These are phyloP conservation scores for Trametes gibbosa DNA, from an alignment of 768 basidiomycete species.

Conservation along the genomic window DNA sequence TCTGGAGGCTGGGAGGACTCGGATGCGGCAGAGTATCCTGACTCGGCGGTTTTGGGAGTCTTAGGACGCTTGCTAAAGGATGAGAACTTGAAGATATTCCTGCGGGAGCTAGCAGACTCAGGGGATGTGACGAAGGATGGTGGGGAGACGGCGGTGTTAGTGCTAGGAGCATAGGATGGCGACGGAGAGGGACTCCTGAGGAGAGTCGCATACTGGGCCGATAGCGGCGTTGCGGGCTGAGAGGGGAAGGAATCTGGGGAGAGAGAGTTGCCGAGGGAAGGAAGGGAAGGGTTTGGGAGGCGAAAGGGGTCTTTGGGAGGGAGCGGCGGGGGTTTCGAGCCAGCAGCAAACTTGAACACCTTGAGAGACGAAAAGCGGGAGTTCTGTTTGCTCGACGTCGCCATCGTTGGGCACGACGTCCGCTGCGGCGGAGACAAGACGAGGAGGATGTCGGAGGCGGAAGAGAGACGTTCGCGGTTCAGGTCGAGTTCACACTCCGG, in stretches of 20 bases:
- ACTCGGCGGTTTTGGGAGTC: constrained; percentile 32
- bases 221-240: constrained; percentile 24
- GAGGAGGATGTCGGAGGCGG: background rate
- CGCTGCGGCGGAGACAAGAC: constrained; percentile 15
- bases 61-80: constrained; percentile 32
- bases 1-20: constrained; percentile 21
- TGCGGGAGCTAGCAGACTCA: constrained; percentile 28
- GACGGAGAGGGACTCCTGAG: constrained; percentile 29
- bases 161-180: constrained; percentile 24
- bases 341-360: constrained; percentile 39
- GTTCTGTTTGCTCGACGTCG: constrained; percentile 30
- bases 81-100: constrained; percentile 36
- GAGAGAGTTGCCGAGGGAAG: constrained; percentile 46
- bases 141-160: constrained; percentile 19
- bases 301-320: constrained; percentile 66
- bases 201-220: constrained; percentile 31
- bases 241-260: constrained; percentile 39
- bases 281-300: constrained; percentile 37
- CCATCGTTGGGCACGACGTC: constrained; percentile 22
- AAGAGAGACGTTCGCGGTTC: no score
- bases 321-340: constrained; percentile 47
- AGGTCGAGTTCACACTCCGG: no score
- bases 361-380: constrained; percentile 42
- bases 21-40: constrained; percentile 5
- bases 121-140: constrained; percentile 24